A percentile compares a stretch with the other conserved stretches of the same genome.
Evolutionary conservation across 2,329 filamentous ascomycete genomes (phyloP).

Genomic region (Sporothrix brasiliensis): DNA sequence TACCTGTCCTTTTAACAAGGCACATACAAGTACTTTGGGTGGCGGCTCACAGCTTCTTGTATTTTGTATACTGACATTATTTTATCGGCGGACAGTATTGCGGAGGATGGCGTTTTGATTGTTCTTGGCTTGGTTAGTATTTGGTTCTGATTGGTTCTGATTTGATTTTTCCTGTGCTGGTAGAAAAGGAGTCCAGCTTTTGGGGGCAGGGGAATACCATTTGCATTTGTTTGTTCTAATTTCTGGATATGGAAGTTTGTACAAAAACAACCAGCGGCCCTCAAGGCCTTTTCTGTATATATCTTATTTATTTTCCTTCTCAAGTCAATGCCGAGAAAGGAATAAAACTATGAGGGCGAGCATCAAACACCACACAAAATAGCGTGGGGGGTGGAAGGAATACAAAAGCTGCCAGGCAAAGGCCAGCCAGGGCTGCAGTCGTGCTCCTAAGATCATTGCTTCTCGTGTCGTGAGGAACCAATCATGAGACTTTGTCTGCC

Average conservation of each 20-base stretch:
- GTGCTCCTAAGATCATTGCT: too few species aligned
- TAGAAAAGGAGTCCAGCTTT: neutral
- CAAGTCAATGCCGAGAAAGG: too few species aligned
- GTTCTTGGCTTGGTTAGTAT: neutral
- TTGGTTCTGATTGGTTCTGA: neutral
- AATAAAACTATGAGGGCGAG: too few species aligned
- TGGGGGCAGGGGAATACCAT: neutral
- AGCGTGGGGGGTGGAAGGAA: too few species aligned
- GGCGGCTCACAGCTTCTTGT: neutral
- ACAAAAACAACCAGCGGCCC: neutral
- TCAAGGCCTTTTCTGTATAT: neutral
- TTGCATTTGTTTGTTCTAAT: neutral
- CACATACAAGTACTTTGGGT: neutral
- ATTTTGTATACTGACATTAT: neutral
- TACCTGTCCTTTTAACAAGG: slow-evolving; percentile 29
- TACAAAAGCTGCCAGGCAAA: too few species aligned
- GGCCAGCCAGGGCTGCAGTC: too few species aligned
- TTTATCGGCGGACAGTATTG: neutral
- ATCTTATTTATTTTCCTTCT: neutral
- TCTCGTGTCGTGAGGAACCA: too few species aligned
- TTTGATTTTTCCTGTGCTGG: neutral
- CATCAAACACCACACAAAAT: too few species aligned
- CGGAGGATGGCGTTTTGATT: neutral
- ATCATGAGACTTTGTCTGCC: too few species aligned
- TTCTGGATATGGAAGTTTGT: neutral